These are phyloP conservation scores for Hyphodiscus hymeniophilus DNA, from an alignment of 495 filamentous ascomycete species.

Conservation along the genomic window DNA sequence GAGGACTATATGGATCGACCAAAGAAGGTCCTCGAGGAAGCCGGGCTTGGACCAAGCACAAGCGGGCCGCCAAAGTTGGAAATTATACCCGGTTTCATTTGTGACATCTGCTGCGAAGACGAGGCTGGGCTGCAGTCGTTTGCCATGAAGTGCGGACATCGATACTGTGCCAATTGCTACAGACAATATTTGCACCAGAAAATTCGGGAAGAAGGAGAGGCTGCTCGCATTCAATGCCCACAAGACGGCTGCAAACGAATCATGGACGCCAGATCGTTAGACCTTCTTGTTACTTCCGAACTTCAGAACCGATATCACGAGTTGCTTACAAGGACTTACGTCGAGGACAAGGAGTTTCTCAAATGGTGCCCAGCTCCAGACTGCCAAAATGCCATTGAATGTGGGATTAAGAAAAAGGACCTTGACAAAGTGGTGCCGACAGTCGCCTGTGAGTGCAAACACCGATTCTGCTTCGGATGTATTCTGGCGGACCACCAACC, in stretches of 20 bases:
- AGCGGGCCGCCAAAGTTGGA: constrained; percentile 57
- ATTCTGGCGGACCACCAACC: constrained; percentile 87
- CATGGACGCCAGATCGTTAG: constrained; percentile 81
- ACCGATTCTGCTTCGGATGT: constrained; percentile 96
- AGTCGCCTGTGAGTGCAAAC: constrained; percentile 72
- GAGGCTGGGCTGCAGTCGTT: constrained; percentile 72
- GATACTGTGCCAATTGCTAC: constrained; percentile 94
- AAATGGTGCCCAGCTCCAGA: constrained; percentile 98
- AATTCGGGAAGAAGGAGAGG: constrained; percentile 90
- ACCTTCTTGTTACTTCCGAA: constrained; percentile 69
- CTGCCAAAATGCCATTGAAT: constrained; percentile 87
- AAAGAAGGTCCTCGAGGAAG: constrained; percentile 69
- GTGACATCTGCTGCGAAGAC: constrained; percentile 96
- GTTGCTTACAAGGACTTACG: constrained; percentile 86
- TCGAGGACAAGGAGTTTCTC: constrained; percentile 89
- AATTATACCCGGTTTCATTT: constrained; percentile 67
- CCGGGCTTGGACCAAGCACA: constrained; percentile 66
- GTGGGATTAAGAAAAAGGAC: constrained; percentile 75
- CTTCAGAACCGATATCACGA: constrained; percentile 73
- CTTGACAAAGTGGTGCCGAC: constrained; percentile 80
- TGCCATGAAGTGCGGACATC: constrained; percentile 90
- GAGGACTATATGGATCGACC: constrained; percentile 89
- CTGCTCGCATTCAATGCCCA: constrained; percentile 89
- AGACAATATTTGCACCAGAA: constrained; percentile 84
- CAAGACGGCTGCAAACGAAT: constrained; percentile 80